Evolutionary conservation across 306 rosid genomes (phyloP).

Genomic region (Vigna unguiculata): DNA sequence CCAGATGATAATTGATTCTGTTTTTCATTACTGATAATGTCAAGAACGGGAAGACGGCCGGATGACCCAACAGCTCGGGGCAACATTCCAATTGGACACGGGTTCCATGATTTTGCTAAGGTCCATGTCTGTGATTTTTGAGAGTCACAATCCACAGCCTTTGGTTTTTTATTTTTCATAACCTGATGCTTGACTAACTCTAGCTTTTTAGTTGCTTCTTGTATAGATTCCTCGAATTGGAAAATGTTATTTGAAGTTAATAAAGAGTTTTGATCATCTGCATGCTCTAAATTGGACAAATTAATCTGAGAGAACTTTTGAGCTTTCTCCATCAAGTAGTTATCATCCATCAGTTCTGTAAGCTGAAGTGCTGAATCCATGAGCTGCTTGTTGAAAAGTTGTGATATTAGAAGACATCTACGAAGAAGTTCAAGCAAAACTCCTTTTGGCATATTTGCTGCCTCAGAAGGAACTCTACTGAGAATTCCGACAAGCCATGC

Average conservation of each 20-base stretch:
- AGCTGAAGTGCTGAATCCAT: conserved; percentile 67
- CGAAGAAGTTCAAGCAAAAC: conserved; percentile 64
- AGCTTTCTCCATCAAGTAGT: conserved; percentile 56
- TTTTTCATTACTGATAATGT: conserved; percentile 33
- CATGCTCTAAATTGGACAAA: conserved; percentile 49
- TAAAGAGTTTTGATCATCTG: conserved; percentile 46
- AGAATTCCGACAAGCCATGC: conserved; percentile 73
- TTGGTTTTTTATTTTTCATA: conserved; percentile 46
- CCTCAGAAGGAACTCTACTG: conserved; percentile 48
- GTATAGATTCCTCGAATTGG: conserved; percentile 61
- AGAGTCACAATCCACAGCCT: conserved; percentile 40
- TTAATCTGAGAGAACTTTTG: conserved; percentile 54
- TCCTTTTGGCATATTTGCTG: conserved; percentile 52
- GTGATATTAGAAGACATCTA: conserved; percentile 69
- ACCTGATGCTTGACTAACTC: conserved; percentile 63
- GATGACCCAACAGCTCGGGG: conserved; percentile 72
- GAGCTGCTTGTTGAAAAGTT: conserved; percentile 66
- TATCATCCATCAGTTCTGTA: conserved; percentile 60
- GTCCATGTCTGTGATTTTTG: conserved; percentile 62
- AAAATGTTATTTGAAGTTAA: conserved; percentile 43
- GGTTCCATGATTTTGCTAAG: conserved; percentile 75
- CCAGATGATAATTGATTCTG: conserved; percentile 49
- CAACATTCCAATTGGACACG: conserved; percentile 94
- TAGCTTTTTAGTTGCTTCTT: conserved; percentile 63
- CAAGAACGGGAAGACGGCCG: conserved; percentile 71